These are phyloP conservation scores for Oenanthe javanica DNA, from an alignment of 140 eudicot genomes.

Conservation along the genomic window DNA sequence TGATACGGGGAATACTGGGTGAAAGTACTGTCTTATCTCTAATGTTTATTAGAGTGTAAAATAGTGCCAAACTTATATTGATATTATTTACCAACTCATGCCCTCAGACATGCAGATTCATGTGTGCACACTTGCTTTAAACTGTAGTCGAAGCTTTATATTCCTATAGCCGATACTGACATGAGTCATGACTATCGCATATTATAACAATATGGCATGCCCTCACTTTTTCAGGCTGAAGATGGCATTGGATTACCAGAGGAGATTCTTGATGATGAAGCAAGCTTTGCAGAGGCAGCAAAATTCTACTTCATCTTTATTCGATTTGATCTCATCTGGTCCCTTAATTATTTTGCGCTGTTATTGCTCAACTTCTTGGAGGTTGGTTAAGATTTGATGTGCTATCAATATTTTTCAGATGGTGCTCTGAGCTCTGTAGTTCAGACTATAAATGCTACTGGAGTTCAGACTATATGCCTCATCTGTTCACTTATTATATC, in stretches of 20 bases:
- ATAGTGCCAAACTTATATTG: not conserved
- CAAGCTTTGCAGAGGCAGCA: constrained; percentile 60
- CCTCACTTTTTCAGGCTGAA: constrained; percentile 63
- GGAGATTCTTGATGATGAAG: constrained; percentile 60
- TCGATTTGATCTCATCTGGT: constrained; percentile 71
- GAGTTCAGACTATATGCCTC: not conserved
- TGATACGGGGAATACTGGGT: not conserved
- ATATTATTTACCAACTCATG: not conserved
- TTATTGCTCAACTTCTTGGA: constrained; percentile 69
- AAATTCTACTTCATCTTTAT: constrained; percentile 60
- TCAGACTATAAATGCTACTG: not conserved
- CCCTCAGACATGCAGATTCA: not conserved
- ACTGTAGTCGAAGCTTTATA: not conserved
- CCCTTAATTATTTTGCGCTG: constrained; percentile 69
- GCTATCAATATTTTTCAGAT: constrained; percentile 1
- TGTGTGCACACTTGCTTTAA: not conserved
- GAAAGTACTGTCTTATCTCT: not conserved
- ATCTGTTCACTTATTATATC: constrained; percentile 5
- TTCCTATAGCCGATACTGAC: not conserved
- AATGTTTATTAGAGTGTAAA: not conserved
- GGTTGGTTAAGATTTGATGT: constrained; percentile 36
- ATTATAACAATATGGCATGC: not conserved
- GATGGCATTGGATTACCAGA: constrained; percentile 93
- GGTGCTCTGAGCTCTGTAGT: not conserved
- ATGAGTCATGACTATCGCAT: not conserved